phyloP scores from a whole-genome alignment of 306 rosid species.

The Benincasa hispida region DNA sequence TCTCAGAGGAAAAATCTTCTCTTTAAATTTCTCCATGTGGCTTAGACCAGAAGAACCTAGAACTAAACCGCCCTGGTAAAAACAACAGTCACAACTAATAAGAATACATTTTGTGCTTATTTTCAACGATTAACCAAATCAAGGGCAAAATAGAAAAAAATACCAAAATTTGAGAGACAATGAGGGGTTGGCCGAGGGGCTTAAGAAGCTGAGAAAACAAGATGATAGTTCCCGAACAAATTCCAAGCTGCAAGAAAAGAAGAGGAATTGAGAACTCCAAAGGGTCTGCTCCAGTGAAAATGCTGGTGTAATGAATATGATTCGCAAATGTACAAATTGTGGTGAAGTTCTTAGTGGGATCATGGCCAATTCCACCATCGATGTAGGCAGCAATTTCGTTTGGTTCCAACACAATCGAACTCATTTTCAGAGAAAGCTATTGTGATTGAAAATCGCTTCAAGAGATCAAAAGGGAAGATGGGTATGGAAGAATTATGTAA shows the following conservation, averaged over 20 bases:
- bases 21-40: not conserved
- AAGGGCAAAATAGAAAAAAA: not conserved
- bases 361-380: too few relatives aligned
- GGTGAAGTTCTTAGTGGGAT: not conserved
- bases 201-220: slow-evolving; percentile 13
- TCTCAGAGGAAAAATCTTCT: slow-evolving; percentile 13
- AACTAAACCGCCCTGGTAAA: slow-evolving; percentile 22
- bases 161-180: slow-evolving; percentile 21
- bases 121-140: not conserved
- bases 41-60: slow-evolving; percentile 23
- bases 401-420: not conserved
- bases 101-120: not conserved
- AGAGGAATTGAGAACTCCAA: slow-evolving; percentile 16
- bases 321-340: not conserved
- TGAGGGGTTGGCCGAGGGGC: slow-evolving; percentile 18
- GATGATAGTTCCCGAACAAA: slow-evolving; percentile 7
- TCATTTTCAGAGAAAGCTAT: not conserved
- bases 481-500: too few relatives aligned
- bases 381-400: not conserved
- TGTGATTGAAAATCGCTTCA: not conserved
- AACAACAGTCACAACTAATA: not conserved
- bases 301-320: not conserved
- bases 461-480: too few relatives aligned
- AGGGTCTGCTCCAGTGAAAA: slow-evolving; percentile 10
- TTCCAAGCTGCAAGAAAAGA: slow-evolving; percentile 12